phyloP scores from a whole-genome alignment of 805 yeast genomes.

The Ogataea saltuana region DNA sequence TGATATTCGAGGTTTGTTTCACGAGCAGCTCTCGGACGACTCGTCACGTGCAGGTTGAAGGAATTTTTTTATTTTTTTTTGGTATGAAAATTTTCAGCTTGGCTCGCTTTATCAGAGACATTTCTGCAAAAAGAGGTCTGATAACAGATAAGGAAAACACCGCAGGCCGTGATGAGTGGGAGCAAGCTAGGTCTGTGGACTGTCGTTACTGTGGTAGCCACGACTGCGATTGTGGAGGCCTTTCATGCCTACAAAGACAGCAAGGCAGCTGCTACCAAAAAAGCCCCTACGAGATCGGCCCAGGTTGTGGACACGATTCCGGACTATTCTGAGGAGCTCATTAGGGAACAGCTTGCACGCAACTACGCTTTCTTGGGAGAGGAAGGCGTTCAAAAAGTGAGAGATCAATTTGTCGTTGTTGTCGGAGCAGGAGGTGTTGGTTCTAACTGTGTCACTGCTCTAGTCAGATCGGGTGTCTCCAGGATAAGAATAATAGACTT shows the following conservation, averaged over 20 bases:
- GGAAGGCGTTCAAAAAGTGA: constrained; percentile 73
- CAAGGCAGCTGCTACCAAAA: background rate
- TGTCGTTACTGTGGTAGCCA: constrained; percentile 34
- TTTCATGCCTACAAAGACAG: constrained; percentile 31
- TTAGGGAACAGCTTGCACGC: constrained; percentile 89
- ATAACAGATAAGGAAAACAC: background rate
- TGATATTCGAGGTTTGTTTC: too few species aligned
- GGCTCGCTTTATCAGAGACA: too few species aligned
- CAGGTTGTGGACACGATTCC: constrained; percentile 13
- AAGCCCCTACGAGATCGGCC: background rate
- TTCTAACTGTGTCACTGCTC: constrained; percentile 91
- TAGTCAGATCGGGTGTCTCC: constrained; percentile 87
- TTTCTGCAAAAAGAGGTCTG: too few species aligned
- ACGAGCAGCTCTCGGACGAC: too few species aligned
- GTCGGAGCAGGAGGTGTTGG: constrained; percentile 99
- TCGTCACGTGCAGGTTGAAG: background rate
- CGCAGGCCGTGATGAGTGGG: constrained; percentile 10
- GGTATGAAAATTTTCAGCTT: constrained; percentile 1
- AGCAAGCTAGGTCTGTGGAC: constrained; percentile 20
- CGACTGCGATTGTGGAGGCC: constrained; percentile 40
- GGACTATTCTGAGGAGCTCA: constrained; percentile 62
- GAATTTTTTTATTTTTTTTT: background rate
- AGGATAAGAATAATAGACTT: constrained; percentile 82
- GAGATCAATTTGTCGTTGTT: constrained; percentile 71
- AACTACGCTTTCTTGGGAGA: constrained; percentile 91